Conservation (phyloP, 176 grass and related monocot genomes). For the Avena insularis region DNA sequence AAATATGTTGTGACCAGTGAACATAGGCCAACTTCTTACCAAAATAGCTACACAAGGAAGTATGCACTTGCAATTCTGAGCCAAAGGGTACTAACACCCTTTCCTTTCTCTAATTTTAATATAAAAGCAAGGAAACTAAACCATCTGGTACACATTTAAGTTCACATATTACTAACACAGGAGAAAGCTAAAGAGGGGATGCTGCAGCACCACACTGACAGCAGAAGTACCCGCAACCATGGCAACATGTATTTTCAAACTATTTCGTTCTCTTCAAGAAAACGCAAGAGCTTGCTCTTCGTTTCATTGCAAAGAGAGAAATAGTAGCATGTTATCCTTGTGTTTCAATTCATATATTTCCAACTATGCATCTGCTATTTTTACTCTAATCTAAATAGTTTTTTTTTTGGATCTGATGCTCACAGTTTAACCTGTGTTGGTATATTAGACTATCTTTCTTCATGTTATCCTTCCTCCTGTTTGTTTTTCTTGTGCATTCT, state of each 20-base stretch:
- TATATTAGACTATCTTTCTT: not conserved
- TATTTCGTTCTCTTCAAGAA: too few relatives aligned
- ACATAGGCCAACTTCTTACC: not conserved
- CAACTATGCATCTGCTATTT: not conserved
- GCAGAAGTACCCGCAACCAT: not conserved
- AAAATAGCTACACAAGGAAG: constrained; percentile 3
- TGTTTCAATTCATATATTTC: too few relatives aligned
- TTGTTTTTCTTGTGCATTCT: not conserved
- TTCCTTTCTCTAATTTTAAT: not conserved
- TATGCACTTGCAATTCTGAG: not conserved
- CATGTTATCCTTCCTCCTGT: not conserved
- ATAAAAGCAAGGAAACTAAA: not conserved
- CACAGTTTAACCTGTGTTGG: not conserved
- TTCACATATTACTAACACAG: not conserved
- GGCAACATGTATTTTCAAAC: not conserved
- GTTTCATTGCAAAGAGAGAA: too few relatives aligned
- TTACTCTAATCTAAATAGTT: not conserved
- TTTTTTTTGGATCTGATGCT: not conserved
- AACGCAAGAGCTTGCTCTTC: too few relatives aligned
- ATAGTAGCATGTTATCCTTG: too few relatives aligned
- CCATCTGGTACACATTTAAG: not conserved
- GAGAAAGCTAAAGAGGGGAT: not conserved
- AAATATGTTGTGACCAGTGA: not conserved
- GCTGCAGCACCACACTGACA: not conserved
- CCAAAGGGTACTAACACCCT: not conserved